phyloP scores from a whole-genome alignment of 225 moss, liverwort and hornwort genomes.

The Polytrichum formosum region DNA sequence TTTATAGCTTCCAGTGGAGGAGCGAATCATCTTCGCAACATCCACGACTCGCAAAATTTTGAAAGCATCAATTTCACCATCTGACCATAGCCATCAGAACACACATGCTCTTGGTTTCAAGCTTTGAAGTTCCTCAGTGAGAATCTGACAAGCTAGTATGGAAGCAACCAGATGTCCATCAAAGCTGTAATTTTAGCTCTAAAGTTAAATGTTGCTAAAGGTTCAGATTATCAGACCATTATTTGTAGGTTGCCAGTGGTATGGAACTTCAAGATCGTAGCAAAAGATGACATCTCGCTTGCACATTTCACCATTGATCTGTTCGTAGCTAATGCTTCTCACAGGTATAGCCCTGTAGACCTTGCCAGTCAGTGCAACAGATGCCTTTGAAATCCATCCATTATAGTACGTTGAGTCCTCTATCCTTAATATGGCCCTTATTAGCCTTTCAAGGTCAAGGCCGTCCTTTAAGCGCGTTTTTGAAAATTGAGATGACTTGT shows the following conservation, averaged over 20 bases:
- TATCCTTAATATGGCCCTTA: no score
- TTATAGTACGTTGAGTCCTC: no score
- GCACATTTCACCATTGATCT: conserved; percentile 32
- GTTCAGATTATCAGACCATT: conserved; percentile 22
- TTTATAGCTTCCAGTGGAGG: conserved; percentile 43
- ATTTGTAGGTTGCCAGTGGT: conserved; percentile 49
- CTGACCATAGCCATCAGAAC: conserved; percentile 8
- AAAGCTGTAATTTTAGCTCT: no score
- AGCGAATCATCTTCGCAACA: conserved; percentile 45
- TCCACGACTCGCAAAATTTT: conserved; percentile 41
- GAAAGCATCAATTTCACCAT: conserved; percentile 53
- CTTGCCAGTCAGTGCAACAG: no score
- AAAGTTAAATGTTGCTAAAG: background rate
- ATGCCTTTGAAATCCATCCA: no score
- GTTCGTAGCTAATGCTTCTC: conserved; percentile 45
- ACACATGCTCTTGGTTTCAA: no score
- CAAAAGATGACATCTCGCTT: conserved; percentile 50
- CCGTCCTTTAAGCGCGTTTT: no score
- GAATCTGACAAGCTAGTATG: no score
- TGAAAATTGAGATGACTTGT: no score
- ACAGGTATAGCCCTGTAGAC: conserved; percentile 29
- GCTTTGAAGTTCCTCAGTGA: no score
- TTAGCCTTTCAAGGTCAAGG: no score
- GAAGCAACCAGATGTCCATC: no score
- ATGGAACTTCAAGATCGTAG: conserved; percentile 52